Evolutionary conservation across 2,329 filamentous ascomycete genomes (phyloP).

Genomic region (Aspergillus pseudonomiae): DNA sequence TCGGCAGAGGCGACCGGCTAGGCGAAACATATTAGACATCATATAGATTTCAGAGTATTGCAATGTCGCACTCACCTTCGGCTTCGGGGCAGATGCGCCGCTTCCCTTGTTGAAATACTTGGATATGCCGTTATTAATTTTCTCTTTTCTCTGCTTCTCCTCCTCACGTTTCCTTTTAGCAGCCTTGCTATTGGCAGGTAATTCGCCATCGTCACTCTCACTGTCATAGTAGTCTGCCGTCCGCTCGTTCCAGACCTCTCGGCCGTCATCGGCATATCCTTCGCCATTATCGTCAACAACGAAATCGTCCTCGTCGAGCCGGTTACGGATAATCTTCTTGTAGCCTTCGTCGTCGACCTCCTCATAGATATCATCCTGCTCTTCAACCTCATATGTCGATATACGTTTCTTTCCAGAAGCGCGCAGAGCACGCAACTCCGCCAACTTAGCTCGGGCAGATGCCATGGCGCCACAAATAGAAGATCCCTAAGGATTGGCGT

Average conservation of each 20-base stretch:
- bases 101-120: slow-evolving; percentile 89
- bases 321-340: slow-evolving; percentile 89
- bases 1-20: slow-evolving; percentile 79
- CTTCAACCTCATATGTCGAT: slow-evolving; percentile 81
- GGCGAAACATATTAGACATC: slow-evolving; percentile 25
- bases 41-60: not conserved
- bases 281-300: slow-evolving; percentile 98
- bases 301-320: slow-evolving; percentile 93
- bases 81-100: slow-evolving; percentile 65
- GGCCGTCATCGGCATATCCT: slow-evolving; percentile 91
- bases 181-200: slow-evolving; percentile 63
- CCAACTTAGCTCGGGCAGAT: slow-evolving; percentile 47
- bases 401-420: slow-evolving; percentile 89
- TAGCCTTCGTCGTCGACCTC: slow-evolving; percentile 97
- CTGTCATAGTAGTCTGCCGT: slow-evolving; percentile 58
- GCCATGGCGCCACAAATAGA: slow-evolving; percentile 30
- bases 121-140: slow-evolving; percentile 87
- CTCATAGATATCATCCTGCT: slow-evolving; percentile 86
- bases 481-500: slow-evolving; percentile 2
- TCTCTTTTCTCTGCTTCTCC: slow-evolving; percentile 80
- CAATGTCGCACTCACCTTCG: slow-evolving; percentile 66
- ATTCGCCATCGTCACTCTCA: slow-evolving; percentile 77
- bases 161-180: slow-evolving; percentile 86
- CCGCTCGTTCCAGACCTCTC: slow-evolving; percentile 87
- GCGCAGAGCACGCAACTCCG: slow-evolving; percentile 81